Conservation (phyloP, 2,329 filamentous ascomycete species). For the Lizonia empirigonia region DNA sequence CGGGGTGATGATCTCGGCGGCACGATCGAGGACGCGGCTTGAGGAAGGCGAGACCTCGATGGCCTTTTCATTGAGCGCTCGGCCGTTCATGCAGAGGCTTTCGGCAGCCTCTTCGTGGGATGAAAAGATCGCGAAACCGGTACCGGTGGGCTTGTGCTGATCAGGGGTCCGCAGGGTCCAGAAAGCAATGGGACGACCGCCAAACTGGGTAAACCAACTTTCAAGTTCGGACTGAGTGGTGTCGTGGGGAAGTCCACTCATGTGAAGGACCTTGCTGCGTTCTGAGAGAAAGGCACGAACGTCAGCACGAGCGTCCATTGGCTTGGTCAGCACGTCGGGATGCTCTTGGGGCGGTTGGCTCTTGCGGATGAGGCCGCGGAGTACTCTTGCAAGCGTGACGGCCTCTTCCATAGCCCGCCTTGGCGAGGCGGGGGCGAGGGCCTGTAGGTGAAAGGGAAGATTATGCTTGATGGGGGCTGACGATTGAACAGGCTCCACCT, state of each 20-base stretch:
- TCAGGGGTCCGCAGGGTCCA: conserved; percentile 98
- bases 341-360: conserved; percentile 93
- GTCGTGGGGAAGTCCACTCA: conserved; percentile 96
- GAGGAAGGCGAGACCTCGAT: conserved; percentile 98
- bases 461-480: conserved; percentile 99
- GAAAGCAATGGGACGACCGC: conserved; percentile 95
- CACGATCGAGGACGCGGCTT: conserved; percentile 93
- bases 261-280: conserved; percentile 96
- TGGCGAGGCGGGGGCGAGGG: conserved; percentile 90
- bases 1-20: conserved; percentile 92
- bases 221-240: conserved; percentile 98
- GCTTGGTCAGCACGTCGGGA: conserved; percentile 89
- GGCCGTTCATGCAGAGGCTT: conserved; percentile 98
- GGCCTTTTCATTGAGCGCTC: conserved; percentile 96
- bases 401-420: conserved; percentile 97
- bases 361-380: conserved; percentile 92
- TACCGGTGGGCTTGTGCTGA: conserved; percentile 99
- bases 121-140: conserved; percentile 97
- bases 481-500: conserved; percentile 96
- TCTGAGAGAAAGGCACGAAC: conserved; percentile 95
- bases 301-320: conserved; percentile 96
- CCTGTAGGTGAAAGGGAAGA: conserved; percentile 95
- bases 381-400: conserved; percentile 88
- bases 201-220: conserved; percentile 99
- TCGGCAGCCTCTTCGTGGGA: conserved; percentile 83